These are phyloP conservation scores for Wickerhamomyces subpelliculosus DNA, from an alignment of 805 yeast genomes.

Conservation along the genomic window DNA sequence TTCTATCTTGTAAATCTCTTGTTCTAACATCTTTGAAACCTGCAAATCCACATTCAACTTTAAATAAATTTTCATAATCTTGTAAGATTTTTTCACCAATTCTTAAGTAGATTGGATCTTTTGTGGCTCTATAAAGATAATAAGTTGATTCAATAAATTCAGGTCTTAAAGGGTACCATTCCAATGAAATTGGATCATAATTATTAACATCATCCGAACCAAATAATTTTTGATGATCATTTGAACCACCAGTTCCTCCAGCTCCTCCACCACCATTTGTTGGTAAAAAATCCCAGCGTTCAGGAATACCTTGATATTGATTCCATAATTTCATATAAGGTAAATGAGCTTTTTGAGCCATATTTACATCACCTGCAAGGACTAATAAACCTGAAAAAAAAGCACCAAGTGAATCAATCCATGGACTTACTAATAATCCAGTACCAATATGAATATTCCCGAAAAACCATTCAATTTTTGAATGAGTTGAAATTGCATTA, in stretches of 20 bases:
- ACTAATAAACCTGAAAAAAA: constrained; percentile 87
- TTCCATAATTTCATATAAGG: constrained; percentile 74
- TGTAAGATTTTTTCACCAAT: constrained; percentile 62
- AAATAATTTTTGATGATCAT: no score
- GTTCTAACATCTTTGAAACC: constrained; percentile 65
- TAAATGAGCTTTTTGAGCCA: constrained; percentile 56
- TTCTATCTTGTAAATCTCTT: constrained; percentile 62
- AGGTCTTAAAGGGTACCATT: constrained; percentile 92
- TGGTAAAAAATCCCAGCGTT: constrained; percentile 59
- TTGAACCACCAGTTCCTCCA: no score
- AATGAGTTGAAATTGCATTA: constrained; percentile 47
- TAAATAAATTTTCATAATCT: constrained; percentile 45
- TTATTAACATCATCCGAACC: constrained; percentile 4
- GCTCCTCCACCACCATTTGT: no score
- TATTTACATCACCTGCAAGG: constrained; percentile 62
- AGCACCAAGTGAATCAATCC: constrained; percentile 86
- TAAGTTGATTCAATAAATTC: constrained; percentile 89
- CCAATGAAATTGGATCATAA: constrained; percentile 44
- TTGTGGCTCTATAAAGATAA: constrained; percentile 74
- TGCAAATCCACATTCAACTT: constrained; percentile 70
- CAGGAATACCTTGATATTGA: constrained; percentile 76
- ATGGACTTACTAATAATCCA: constrained; percentile 45
- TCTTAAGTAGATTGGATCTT: constrained; percentile 74
- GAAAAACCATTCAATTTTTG: constrained; percentile 45
- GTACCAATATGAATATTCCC: constrained; percentile 47